Evolutionary conservation across 306 rosid species (phyloP), one percentile per base, ranked within the genome.

Genomic region (Arachis stenosperma): DNA sequence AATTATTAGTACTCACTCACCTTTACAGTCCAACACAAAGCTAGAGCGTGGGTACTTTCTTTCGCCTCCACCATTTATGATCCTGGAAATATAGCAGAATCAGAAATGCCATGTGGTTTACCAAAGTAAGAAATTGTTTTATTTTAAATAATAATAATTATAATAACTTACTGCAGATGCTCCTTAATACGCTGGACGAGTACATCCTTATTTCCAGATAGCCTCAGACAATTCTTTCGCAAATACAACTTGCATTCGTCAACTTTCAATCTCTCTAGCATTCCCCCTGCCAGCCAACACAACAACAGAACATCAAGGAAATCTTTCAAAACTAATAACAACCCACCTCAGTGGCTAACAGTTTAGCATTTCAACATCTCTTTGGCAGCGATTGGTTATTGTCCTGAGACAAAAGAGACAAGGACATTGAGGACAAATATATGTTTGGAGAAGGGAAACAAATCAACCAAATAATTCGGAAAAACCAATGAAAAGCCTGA

Each of bases 11-110:
- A 43, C 1, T 22, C 27, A 33, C 59, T 43, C 17, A 91, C 98
- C 98, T 89, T 88, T 88, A 79, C 98, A 93, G 63, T 89, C 85
- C 82, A 88, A 69, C 52, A 81, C 85, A 88, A 89, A 91, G 79
- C 90, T 83, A 73, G 85, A 84, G 27, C 61, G 81, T 0, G 95
- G 96, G 71, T 89, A 89, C 83, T 78, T 91, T 60, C 67, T 79
- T 87, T 88, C 96, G 69, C 92, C 92, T 72, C 89, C 98, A 75
- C 85, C 87, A 63, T 86, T 88, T 76, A 84, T 54, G 78, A 91
- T 88, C 86, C 98, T 91, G 85, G 46, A 83, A 82, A 73, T 63
- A 59, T 53, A 50, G 62, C 65, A 15, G 10, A 67, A 63, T 72
- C 55, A 56, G 65, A 80, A 22, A 78, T 82, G 70, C 73, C 48